Base-by-base conservation (phyloP, 164 flowering plant species). In the Warburgia ugandensis region DNA sequence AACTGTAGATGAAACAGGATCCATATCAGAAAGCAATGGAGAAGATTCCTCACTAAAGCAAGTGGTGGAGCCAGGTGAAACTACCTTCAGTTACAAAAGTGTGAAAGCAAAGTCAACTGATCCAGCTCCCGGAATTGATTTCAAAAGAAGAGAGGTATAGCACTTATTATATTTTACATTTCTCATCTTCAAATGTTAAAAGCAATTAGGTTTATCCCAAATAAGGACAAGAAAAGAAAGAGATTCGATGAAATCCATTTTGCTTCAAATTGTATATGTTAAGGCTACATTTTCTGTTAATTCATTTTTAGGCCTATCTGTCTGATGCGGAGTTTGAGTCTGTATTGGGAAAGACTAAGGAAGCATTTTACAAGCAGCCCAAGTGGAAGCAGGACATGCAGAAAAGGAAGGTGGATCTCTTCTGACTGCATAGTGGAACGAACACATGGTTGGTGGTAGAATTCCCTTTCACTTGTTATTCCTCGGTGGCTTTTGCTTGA, bases 331-430 rank as follows among this genome's bases (percentile, higher is more conserved):
- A 88, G 61, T 92, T 92, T 59, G 54, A 73, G 66, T 57, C 69
- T 14, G 65, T 88, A 17, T 57, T 92, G 29, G 86, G 94, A 38
- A 70, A 78, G 78, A 40, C 74, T 1, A 88, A 86, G 71, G 97
- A 86, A 55, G 84, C 80, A 51, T 92, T 92, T 64, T 73, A 79
- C 45, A 69, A 66, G 51, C 58, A 88, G 58, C 97, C 99, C 0
- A 88, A 68, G 55, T 92, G 99, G 99, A 92, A 92, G 83, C 97
- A 86, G 65, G 96, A 88, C 77, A 64, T 88, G 84, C 80, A 52
- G 65, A 92, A 92, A 73, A 86, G 47, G 81, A 92, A 86, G 67
- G 68, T 74, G 10, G 95, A 84, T 65, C 77, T 92, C 51, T 92
- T 92, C 61, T 92, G 30, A 54, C n/a, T n/a, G n/a, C n/a, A n/a